These are phyloP conservation scores for Pelargonium australe DNA, from an alignment of 441 rosid species.

Conservation along the genomic window DNA sequence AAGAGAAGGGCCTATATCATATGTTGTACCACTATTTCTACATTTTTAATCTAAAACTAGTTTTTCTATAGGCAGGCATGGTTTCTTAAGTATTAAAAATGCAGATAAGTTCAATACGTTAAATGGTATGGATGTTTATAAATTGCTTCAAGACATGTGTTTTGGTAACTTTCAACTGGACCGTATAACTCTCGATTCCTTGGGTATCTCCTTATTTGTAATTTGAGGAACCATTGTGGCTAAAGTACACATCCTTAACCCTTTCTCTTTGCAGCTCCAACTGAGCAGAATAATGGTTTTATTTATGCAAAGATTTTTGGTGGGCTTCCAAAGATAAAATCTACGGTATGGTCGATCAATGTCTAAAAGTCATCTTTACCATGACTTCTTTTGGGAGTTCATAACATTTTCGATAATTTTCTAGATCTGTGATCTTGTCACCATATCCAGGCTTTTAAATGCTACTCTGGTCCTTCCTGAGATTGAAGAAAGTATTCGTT, in stretches of 20 bases:
- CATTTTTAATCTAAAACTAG: background rate
- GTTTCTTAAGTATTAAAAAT: background rate
- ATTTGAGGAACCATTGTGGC: conserved; percentile 10
- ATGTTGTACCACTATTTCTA: background rate
- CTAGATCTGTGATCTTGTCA: conserved; percentile 99
- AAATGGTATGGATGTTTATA: conserved; percentile 1
- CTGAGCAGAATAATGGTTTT: conserved; percentile 51
- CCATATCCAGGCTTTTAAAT: conserved; percentile 99
- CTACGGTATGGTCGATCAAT: conserved; percentile 58
- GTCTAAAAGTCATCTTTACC: conserved; percentile 14
- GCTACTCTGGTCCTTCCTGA: conserved; percentile 99
- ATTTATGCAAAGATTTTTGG: conserved; percentile 93
- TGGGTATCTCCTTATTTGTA: conserved; percentile 9
- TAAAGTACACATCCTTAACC: conserved; percentile 12
- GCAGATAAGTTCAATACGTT: background rate
- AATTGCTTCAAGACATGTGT: background rate
- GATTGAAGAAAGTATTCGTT: conserved; percentile 82
- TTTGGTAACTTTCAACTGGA: conserved; percentile 5
- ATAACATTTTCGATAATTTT: conserved; percentile 64
- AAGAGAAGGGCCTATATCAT: background rate
- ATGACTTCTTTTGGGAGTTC: conserved; percentile 30
- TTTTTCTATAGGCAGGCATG: background rate
- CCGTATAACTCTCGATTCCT: background rate
- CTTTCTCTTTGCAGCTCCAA: conserved; percentile 48
- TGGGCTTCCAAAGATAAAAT: conserved; percentile 84